phyloP scores from a whole-genome alignment of 225 moss, liverwort and hornwort genomes.

The Polytrichum formosum region DNA sequence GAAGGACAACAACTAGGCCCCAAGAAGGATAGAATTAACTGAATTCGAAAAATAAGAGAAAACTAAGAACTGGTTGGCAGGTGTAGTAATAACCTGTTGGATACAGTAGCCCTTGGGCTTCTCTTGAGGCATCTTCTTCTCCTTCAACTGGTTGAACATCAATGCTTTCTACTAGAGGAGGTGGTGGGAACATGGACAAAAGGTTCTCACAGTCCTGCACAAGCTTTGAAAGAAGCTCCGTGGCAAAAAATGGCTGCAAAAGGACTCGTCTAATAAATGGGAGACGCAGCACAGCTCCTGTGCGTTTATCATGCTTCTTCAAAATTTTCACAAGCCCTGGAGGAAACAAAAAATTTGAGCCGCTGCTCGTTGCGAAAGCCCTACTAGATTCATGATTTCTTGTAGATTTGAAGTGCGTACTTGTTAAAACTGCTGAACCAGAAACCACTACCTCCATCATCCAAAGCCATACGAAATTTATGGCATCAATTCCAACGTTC shows the following conservation, averaged over 20 bases:
- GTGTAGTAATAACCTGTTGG: conserved; percentile 22
- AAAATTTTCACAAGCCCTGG: conserved; percentile 61
- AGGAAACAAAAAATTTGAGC: too few relatives aligned
- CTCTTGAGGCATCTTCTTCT: conserved; percentile 6
- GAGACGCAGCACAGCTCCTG: conserved; percentile 76
- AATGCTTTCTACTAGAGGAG: conserved; percentile 29
- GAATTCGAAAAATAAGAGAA: too few relatives aligned
- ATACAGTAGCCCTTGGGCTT: conserved; percentile 14
- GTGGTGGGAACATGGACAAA: conserved; percentile 42
- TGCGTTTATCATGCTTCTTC: conserved; percentile 95
- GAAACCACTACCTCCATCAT: too few relatives aligned
- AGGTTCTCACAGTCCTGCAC: conserved; percentile 54
- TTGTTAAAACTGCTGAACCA: too few relatives aligned
- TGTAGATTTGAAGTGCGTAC: too few relatives aligned
- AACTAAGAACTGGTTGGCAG: background rate
- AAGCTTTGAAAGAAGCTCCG: conserved; percentile 68
- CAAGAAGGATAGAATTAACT: too few relatives aligned
- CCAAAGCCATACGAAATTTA: too few relatives aligned
- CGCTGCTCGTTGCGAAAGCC: too few relatives aligned
- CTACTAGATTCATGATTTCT: too few relatives aligned
- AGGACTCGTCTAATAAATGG: conserved; percentile 68
- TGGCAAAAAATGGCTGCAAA: conserved; percentile 91
- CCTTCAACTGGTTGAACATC: conserved; percentile 16
- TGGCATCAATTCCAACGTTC: too few relatives aligned
- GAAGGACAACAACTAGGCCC: too few relatives aligned